Base-by-base conservation (phyloP, 169 alveolate species). In the Prorocentrum cordatum region DNA sequence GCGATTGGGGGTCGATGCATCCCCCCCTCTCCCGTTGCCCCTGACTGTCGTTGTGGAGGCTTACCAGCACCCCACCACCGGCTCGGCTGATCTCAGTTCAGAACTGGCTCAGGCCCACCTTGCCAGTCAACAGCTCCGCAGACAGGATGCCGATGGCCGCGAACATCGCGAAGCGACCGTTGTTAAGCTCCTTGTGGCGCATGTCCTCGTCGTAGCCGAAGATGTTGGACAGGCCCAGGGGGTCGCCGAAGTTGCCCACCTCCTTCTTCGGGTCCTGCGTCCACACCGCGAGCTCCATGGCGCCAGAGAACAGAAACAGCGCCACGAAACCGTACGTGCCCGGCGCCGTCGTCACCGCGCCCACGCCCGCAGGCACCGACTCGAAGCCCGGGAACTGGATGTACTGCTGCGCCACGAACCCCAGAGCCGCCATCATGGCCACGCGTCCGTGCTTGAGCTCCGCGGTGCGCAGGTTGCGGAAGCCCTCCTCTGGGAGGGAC, bases 281-380 rank as follows among this genome's bases (percentile, higher is more conserved):
- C 79, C 79, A 67, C 22, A 59, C 59, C 16, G 59, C 79, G 24
- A 39, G 36, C 79, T 67, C 79, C 59, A 67, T 27, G 79, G 36
- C 33, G 54, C 54, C 79, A 66, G 50, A 66, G 26, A 75, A 75
- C 72, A 54, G 58, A 22, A 75, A 2, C 59, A 75, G 66, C 45
- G 58, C 45, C 18, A 72, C 50, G 32, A 75, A 75, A 24, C 87
- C 87, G 24, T 75, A 71, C 66, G 58, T 27, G 31, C 87, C 87
- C 72, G 50, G 50, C 61, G 33, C 27, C n/a, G 71, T 75, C 32
- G 24, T 4, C 73, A 75, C 20, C 61, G 87, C 87, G 5, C 72
- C 87, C 87, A 75, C 31, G n/a, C 87, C 87, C 29, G 62, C 33
- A 9, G 87, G 87, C 87, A 75, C 87, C n/a, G 50, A 58, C 72